Percentiles rank a stretch among this genome's conserved stretches.
These are phyloP conservation scores for Salicornia ramosissima DNA, from an alignment of 148 eudicot species.

Conservation along the genomic window DNA sequence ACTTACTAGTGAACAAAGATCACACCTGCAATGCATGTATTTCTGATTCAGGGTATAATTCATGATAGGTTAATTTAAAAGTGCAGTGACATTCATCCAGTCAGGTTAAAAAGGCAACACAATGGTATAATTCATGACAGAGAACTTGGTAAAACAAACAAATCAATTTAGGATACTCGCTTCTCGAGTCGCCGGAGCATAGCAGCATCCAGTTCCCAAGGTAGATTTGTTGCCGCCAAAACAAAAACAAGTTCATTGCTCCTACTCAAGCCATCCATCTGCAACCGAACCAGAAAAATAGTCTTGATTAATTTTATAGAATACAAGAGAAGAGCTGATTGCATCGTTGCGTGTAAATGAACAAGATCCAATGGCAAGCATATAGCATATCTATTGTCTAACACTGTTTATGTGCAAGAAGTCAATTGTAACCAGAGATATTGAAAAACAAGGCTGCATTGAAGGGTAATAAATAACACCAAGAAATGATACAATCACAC, in stretches of 20 bases:
- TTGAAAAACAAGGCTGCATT: not conserved
- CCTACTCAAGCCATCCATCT: constrained; percentile 97
- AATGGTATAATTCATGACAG: not conserved
- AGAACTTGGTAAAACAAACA: not conserved
- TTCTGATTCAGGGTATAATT: too few relatives aligned
- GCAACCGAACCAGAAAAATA: constrained; percentile 23
- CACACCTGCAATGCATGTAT: not conserved
- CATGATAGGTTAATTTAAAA: too few relatives aligned
- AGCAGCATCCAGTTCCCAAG: constrained; percentile 98
- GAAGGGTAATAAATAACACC: not conserved
- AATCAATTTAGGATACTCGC: constrained; percentile 52
- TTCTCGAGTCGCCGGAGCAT: constrained; percentile 98
- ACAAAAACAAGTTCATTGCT: constrained; percentile 97
- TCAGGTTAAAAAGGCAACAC: not conserved
- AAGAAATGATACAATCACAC: not conserved
- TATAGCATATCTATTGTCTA: not conserved
- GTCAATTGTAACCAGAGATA: too few relatives aligned
- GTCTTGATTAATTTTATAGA: not conserved
- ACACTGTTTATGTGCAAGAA: not conserved
- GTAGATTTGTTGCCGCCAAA: constrained; percentile 95
- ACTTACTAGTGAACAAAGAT: not conserved
- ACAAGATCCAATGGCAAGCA: not conserved
- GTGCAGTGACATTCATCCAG: not conserved
- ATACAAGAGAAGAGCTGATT: not conserved
- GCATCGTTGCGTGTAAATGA: not conserved